Base-by-base conservation (phyloP, 2,329 filamentous ascomycete species). In the Teratosphaeria pseudoeucalypti region DNA sequence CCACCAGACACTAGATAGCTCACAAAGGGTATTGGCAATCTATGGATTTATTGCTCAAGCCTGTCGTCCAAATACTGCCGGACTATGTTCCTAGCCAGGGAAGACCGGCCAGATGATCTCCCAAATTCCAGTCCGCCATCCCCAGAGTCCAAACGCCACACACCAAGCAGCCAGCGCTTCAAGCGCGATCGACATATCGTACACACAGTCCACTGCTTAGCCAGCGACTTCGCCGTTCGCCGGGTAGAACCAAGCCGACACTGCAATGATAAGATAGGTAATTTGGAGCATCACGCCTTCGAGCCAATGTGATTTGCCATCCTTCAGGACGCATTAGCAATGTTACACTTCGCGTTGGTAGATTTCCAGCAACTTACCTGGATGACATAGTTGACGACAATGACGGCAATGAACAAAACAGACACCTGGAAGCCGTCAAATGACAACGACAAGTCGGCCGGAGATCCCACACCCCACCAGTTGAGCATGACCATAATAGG, bases 341-440 rank as follows among this genome's bases (percentile, higher is more conserved):
- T 26, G 57, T 34, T 52, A 29, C 1, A 34, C 29, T 16, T 43
- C 11, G 37, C 9, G 19, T 12, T 16, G 32, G 23, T 37, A 14
- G n/a, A 70, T 69, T 69, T 71, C 69, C 70, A 61, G 78, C 81
- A 32, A 57, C 82, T 81, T 64, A 84, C 82, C 62, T 80, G 78
- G 54, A 86, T 85, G 19, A 86, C 75, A 66, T 85, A 85, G 68
- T 85, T 86, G 53, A 85, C 81, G 63, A 83, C 65, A 56, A 80
- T 70, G n/a, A 80, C 74, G 2, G 63, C 73, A 27, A 85, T 79
- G 61, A 86, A 86, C 1, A 86, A 72, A 1, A 82, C 74, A 2
- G 80, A 87, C 14, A 96, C 86, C 75, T 96, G 90, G 78, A 96
- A 96, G 0, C 85, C 85, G 70, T 95, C 90, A 71, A 96, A 94